A percentile compares a stretch with the other conserved stretches of the same genome.
These are phyloP conservation scores for Neonectria coccinea DNA, from an alignment of 2,329 filamentous ascomycete species.

Conservation along the genomic window DNA sequence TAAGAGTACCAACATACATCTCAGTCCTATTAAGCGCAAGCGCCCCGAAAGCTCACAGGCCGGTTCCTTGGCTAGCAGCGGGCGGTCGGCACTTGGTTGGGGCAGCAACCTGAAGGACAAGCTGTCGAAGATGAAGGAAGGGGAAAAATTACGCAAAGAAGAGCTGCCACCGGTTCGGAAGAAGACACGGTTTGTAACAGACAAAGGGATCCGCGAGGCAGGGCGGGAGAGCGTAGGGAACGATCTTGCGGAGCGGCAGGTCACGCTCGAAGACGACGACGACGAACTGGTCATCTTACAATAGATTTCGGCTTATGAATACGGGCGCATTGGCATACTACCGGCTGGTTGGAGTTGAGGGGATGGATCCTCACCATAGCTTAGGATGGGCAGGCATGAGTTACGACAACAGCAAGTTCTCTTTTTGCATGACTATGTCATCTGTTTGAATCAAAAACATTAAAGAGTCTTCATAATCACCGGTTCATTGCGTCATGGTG, in stretches of 20 bases:
- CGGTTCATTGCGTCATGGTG: slow-evolving; percentile 9
- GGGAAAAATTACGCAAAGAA: slow-evolving; percentile 60
- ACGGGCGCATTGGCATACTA: slow-evolving; percentile 36
- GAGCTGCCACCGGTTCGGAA: slow-evolving; percentile 66
- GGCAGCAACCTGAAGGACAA: slow-evolving; percentile 67
- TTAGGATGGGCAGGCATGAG: slow-evolving; percentile 28
- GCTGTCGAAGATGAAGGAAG: slow-evolving; percentile 71
- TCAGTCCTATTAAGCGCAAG: slow-evolving; percentile 73
- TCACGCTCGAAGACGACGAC: slow-evolving; percentile 59
- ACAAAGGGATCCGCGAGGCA: slow-evolving; percentile 81
- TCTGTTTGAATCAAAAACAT: slow-evolving; percentile 26
- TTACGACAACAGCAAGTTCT: slow-evolving; percentile 41
- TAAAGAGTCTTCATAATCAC: slow-evolving; percentile 7
- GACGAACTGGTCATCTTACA: slow-evolving; percentile 65
- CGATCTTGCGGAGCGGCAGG: slow-evolving; percentile 55
- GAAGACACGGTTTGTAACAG: slow-evolving; percentile 84
- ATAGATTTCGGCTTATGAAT: slow-evolving; percentile 30
- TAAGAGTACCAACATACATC: slow-evolving; percentile 60
- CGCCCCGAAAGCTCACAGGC: slow-evolving; percentile 57
- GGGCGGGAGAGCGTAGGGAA: slow-evolving; percentile 78
- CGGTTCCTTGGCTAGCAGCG: slow-evolving; percentile 44
- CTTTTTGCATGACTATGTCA: slow-evolving; percentile 34
- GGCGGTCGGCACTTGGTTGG: slow-evolving; percentile 63
- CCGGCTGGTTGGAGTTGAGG: slow-evolving; percentile 37
- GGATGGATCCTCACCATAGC: slow-evolving; percentile 24